These are phyloP conservation scores for Cordyceps javanica DNA, from an alignment of 2,329 filamentous ascomycete species.

Conservation along the genomic window DNA sequence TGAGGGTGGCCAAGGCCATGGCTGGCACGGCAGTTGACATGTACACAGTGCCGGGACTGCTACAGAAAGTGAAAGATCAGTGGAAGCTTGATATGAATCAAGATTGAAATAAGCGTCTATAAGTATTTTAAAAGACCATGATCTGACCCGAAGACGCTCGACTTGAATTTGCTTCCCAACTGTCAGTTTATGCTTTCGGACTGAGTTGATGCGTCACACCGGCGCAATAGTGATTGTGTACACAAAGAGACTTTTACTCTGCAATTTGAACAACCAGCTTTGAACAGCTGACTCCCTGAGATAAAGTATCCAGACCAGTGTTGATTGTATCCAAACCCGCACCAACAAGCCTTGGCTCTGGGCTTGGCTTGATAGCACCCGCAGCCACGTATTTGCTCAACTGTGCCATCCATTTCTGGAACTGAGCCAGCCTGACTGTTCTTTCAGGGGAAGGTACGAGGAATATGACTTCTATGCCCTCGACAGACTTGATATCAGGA, in stretches of 20 bases:
- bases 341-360: conserved; percentile 30
- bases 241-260: no score
- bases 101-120: neutral
- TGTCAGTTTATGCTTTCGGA: neutral
- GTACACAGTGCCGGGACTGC: conserved; percentile 16
- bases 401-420: conserved; percentile 34
- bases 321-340: conserved; percentile 32
- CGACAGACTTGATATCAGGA: conserved; percentile 20
- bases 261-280: conserved; percentile 36
- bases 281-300: conserved; percentile 33
- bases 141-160: neutral
- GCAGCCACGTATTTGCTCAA: conserved; percentile 26
- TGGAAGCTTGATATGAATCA: conserved; percentile 19
- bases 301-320: conserved; percentile 29
- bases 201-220: no score
- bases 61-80: conserved; percentile 18
- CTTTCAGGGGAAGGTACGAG: conserved; percentile 29
- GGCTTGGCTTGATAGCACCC: conserved; percentile 31
- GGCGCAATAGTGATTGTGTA: no score
- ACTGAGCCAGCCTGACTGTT: conserved; percentile 29
- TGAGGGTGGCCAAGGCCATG: conserved; percentile 20
- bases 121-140: neutral
- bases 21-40: conserved; percentile 20
- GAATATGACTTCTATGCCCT: conserved; percentile 33
- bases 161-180: neutral